Evolutionary conservation across 2,329 filamentous ascomycete genomes (phyloP).

Genomic region (Sodiomyces alkalinus): DNA sequence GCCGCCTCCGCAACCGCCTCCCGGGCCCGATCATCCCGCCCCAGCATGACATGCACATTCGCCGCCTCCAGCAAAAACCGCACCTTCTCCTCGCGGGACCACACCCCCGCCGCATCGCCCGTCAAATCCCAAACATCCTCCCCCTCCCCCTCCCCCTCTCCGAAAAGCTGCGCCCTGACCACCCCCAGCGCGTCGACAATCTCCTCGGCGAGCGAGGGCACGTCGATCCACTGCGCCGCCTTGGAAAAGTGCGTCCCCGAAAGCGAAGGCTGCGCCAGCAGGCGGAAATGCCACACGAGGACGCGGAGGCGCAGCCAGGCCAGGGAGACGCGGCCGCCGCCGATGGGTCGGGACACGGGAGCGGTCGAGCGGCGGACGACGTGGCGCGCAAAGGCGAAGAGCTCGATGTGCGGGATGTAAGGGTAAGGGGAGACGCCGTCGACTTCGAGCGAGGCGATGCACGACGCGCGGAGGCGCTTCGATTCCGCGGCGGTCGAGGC

Average conservation of each 20-base stretch:
- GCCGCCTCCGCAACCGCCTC: constrained; percentile 56
- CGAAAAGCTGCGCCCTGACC: constrained; percentile 23
- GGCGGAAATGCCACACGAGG: constrained; percentile 53
- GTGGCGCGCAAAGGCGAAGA: constrained; percentile 58
- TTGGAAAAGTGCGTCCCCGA: constrained; percentile 39
- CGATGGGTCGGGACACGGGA: constrained; percentile 23
- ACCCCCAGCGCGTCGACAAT: constrained; percentile 27
- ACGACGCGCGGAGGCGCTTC: constrained; percentile 27
- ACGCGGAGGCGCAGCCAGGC: constrained; percentile 55
- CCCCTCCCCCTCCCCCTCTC: too few relatives aligned
- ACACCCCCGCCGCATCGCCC: constrained; percentile 16
- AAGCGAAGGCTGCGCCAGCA: constrained; percentile 40
- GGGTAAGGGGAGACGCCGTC: constrained; percentile 82
- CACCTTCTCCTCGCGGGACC: constrained; percentile 36
- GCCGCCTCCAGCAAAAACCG: constrained; percentile 71
- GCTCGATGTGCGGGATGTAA: constrained; percentile 67
- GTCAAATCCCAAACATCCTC: constrained; percentile 22
- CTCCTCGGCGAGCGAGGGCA: constrained; percentile 36
- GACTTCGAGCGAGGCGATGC: constrained; percentile 54
- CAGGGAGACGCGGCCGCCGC: constrained; percentile 15
- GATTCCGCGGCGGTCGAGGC: constrained; percentile 14
- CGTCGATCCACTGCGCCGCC: constrained; percentile 42
- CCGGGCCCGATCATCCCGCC: constrained; percentile 60
- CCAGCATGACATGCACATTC: constrained; percentile 71
- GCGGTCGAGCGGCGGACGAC: constrained; percentile 17